These are phyloP conservation scores for Yarrowia phangngaensis DNA, from an alignment of 805 yeast genomes.

Conservation along the genomic window DNA sequence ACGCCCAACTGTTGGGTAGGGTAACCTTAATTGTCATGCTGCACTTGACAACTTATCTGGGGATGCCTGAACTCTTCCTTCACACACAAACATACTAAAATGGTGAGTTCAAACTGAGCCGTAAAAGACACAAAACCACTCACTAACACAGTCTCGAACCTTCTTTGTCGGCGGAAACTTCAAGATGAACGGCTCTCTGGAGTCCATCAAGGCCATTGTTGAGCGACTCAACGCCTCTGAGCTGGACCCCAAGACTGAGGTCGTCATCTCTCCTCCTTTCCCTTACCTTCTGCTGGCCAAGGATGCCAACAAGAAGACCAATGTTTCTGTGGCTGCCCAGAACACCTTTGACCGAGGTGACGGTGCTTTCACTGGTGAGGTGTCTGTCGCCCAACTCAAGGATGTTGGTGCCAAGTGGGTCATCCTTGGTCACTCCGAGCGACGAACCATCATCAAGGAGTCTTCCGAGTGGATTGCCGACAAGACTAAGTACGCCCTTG, in stretches of 20 bases:
- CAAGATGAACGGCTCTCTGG: constrained; percentile 94
- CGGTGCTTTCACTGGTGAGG: constrained; percentile 98
- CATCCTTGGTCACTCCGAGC: constrained; percentile 96
- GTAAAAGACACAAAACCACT: neutral
- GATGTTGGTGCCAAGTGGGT: constrained; percentile 95
- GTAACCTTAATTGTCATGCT: constrained; percentile 8
- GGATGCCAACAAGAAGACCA: constrained; percentile 58
- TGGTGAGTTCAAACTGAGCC: constrained; percentile 10
- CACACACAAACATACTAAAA: constrained; percentile 6
- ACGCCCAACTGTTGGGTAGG: constrained; percentile 2
- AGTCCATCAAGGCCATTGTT: constrained; percentile 77
- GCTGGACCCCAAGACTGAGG: constrained; percentile 76
- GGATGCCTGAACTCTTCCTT: no score
- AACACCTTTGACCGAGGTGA: constrained; percentile 81
- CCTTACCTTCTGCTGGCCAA: constrained; percentile 81
- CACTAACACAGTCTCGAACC: constrained; percentile 59
- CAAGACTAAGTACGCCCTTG: constrained; percentile 91
- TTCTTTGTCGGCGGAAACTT: constrained; percentile 99
- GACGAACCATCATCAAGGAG: constrained; percentile 91
- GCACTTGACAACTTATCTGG: no score
- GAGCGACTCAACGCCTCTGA: constrained; percentile 75
- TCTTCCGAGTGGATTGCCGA: constrained; percentile 86
- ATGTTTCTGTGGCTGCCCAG: constrained; percentile 84
- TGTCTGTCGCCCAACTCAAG: constrained; percentile 79
- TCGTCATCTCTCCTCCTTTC: constrained; percentile 94